These are phyloP conservation scores for Mortierella sp. DNA, from an alignment of 371 early-diverging fungal genomes.

Conservation along the genomic window DNA sequence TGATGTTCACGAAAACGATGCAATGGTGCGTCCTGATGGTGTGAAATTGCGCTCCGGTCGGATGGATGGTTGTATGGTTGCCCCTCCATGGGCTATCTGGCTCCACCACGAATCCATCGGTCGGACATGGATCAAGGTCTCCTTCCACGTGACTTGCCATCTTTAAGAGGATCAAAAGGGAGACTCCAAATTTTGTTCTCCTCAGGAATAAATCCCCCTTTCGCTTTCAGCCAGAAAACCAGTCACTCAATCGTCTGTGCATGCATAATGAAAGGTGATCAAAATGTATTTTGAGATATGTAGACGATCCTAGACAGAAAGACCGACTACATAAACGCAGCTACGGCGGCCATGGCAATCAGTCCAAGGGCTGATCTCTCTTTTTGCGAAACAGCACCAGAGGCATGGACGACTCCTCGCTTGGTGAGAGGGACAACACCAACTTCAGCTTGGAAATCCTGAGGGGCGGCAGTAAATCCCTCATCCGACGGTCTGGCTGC, in stretches of 20 bases:
- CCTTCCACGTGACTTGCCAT: slow-evolving; percentile 46
- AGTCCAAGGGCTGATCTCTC: not conserved
- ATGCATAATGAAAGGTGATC: no score
- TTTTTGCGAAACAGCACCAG: not conserved
- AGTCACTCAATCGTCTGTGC: not conserved
- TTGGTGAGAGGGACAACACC: not conserved
- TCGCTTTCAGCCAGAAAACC: not conserved
- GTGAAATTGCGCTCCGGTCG: not conserved
- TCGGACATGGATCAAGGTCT: slow-evolving; percentile 8
- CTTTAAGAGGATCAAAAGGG: slow-evolving; percentile 55
- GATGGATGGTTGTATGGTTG: slow-evolving; percentile 19
- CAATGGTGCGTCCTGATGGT: not conserved
- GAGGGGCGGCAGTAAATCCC: not conserved
- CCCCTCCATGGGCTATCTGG: not conserved
- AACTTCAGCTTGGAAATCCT: not conserved
- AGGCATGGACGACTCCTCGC: not conserved
- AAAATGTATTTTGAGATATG: not conserved
- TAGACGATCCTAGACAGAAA: no score
- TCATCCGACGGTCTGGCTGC: slow-evolving; percentile 16
- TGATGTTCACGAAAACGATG: not conserved
- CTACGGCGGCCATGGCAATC: not conserved
- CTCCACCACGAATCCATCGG: not conserved
- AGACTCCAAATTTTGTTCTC: slow-evolving; percentile 12
- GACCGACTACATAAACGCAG: not conserved
- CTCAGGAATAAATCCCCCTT: not conserved